These are phyloP conservation scores for Coemansia sp. DNA, from an alignment of 192 early-diverging fungal species.

Conservation along the genomic window DNA sequence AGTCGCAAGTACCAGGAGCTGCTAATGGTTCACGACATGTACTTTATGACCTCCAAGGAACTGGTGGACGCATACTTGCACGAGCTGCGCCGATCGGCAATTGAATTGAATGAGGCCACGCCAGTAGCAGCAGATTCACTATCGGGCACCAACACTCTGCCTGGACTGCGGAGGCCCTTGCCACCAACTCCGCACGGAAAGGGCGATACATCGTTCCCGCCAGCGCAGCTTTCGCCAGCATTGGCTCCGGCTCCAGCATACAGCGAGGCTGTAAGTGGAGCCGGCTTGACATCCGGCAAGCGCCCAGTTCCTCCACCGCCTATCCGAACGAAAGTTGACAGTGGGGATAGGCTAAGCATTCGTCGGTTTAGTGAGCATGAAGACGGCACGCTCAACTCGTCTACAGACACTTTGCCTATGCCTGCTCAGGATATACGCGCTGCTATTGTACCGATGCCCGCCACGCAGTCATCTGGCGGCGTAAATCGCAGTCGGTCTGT, in stretches of 20 bases:
- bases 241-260: neutral
- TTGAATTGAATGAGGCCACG: neutral
- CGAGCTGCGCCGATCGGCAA: slow-evolving; percentile 34
- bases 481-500: slow-evolving; percentile 50
- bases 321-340: neutral
- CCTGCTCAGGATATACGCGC: slow-evolving; percentile 26
- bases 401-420: slow-evolving; percentile 27
- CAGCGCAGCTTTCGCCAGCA: neutral
- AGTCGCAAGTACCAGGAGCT: slow-evolving; percentile 66
- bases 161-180: neutral
- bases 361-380: slow-evolving; percentile 14
- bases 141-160: neutral
- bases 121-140: neutral
- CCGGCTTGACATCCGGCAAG: neutral
- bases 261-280: neutral
- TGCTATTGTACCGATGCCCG: slow-evolving; percentile 22
- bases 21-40: slow-evolving; percentile 60
- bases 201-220: neutral
- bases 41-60: slow-evolving; percentile 63
- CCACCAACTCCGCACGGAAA: neutral
- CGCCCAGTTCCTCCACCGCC: slow-evolving; percentile 4
- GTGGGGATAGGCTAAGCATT: neutral
- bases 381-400: slow-evolving; percentile 19
- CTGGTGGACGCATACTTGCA: slow-evolving; percentile 63
- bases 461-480: slow-evolving; percentile 2